These are phyloP conservation scores for Phytophthora citricola DNA, from an alignment of 352 stramenopile genomes.

Conservation along the genomic window DNA sequence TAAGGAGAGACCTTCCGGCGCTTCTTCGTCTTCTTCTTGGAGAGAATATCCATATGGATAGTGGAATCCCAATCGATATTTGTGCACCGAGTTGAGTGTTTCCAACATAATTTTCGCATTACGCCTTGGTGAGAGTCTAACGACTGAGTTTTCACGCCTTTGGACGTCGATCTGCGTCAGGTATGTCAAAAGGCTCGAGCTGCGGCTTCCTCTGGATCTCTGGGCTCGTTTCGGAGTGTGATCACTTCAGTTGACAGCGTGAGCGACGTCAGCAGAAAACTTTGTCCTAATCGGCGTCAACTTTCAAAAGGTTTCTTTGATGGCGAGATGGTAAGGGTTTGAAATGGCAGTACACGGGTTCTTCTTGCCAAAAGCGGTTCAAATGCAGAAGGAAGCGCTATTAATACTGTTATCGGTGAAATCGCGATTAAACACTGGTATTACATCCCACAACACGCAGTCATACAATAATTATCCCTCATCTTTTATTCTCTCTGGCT, in stretches of 20 bases:
- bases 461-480: conserved; percentile 42
- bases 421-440: too few relatives aligned
- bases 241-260: conserved; percentile 44
- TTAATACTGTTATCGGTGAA: too few relatives aligned
- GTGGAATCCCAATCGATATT: conserved; percentile 23
- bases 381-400: conserved; percentile 39
- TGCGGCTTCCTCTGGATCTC: conserved; percentile 23
- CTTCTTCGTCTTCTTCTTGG: conserved; percentile 9
- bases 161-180: conserved; percentile 4
- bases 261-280: conserved; percentile 42
- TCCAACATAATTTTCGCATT: conserved; percentile 40
- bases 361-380: conserved; percentile 10
- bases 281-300: conserved; percentile 16
- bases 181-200: conserved; percentile 17
- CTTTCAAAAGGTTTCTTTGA: conserved; percentile 4
- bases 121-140: conserved; percentile 5
- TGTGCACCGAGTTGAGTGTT: conserved; percentile 31
- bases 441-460: too few relatives aligned
- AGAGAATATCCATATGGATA: neutral
- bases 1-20: neutral
- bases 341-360: conserved; percentile 9
- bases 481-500: conserved; percentile 24
- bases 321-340: conserved; percentile 6
- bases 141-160: neutral
- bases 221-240: conserved; percentile 23